Base-by-base conservation (phyloP, 2,329 filamentous ascomycete genomes). In the Apiospora saccharicola region DNA sequence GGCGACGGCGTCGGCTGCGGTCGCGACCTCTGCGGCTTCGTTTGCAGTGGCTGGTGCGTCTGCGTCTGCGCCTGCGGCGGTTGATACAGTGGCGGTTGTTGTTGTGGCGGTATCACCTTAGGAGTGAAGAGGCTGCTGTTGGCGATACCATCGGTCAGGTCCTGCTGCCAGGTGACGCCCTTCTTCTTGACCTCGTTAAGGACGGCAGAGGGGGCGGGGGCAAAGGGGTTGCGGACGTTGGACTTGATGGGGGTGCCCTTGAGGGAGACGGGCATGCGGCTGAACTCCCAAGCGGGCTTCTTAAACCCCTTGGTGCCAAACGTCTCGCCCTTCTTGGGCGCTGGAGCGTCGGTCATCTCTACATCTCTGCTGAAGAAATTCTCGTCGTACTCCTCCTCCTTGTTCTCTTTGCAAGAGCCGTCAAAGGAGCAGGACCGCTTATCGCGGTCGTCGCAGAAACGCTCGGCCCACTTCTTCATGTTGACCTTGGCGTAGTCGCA, bases 391-490 rank as follows among this genome's bases (percentile, higher is more conserved):
- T n/a, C 6, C 5, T 10, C 37, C 8, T 10, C 37, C 37, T 10
- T 8, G 37, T 41, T 41, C 37, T 41, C 51, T 12, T 57, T 14
- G 53, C 19, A n/a, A 22, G 30, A n/a, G 30, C 34, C 57, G 19
- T 34, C 41, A 34, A 64, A 64, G 8, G 57, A n/a, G 19, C 30
- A n/a, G 19, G 57, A 22, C 34, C 34, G 57, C 19, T 41, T 37
- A 34, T 64, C 57, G 30, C 30, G 57, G 8, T 64, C 57, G 4
- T 41, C 34, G 34, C 57, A 10, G 57, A 41, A 64, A 8, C 57
- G 57, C 19, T 64, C 57, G 34, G 57, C 57, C 57, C 57, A 64
- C 57, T n/a, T 24, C 34, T 41, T n/a, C 16, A 64, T 64, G 57
- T 64, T 64, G 8, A 13, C 19, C 30, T 64, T n/a, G 57, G 57